phyloP scores from a whole-genome alignment of 2,329 filamentous ascomycete species.

The Ascochyta fabae region DNA sequence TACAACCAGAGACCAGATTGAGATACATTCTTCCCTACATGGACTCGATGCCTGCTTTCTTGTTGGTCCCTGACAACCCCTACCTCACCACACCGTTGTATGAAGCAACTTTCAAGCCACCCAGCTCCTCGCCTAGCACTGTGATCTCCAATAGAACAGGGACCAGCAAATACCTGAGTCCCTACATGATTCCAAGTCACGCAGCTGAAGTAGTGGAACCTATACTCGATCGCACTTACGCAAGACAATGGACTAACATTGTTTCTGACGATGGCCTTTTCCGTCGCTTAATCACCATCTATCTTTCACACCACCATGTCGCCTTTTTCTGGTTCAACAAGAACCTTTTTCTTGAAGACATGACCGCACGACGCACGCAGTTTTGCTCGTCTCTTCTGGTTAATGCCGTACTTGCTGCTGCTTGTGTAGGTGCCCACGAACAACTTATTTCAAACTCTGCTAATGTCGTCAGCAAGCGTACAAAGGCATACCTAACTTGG shows the following conservation, averaged over 20 bases:
- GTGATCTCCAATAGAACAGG: not conserved
- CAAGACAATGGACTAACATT: constrained; percentile 27
- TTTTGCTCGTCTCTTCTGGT: constrained; percentile 29
- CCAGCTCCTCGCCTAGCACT: not conserved
- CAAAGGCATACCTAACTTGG: constrained; percentile 10
- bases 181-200: constrained; percentile 25
- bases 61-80: constrained; percentile 14
- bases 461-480: constrained; percentile 14
- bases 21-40: constrained; percentile 18
- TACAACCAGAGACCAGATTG: constrained; percentile 16
- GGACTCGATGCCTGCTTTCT: constrained; percentile 12
- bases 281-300: constrained; percentile 20
- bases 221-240: constrained; percentile 15
- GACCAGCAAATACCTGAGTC: constrained; percentile 5
- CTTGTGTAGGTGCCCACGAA: constrained; percentile 22
- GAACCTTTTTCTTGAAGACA: constrained; percentile 27
- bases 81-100: constrained; percentile 19
- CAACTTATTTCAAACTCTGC: not conserved
- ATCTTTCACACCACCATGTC: constrained; percentile 22
- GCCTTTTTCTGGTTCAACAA: constrained; percentile 23
- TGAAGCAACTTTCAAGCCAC: constrained; percentile 14
- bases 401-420: constrained; percentile 29
- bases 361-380: constrained; percentile 13
- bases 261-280: constrained; percentile 24
- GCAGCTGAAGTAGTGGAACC: constrained; percentile 27